These are phyloP conservation scores for Sparassis latifolia DNA, from an alignment of 1,284 basidiomycete genomes.

Conservation along the genomic window DNA sequence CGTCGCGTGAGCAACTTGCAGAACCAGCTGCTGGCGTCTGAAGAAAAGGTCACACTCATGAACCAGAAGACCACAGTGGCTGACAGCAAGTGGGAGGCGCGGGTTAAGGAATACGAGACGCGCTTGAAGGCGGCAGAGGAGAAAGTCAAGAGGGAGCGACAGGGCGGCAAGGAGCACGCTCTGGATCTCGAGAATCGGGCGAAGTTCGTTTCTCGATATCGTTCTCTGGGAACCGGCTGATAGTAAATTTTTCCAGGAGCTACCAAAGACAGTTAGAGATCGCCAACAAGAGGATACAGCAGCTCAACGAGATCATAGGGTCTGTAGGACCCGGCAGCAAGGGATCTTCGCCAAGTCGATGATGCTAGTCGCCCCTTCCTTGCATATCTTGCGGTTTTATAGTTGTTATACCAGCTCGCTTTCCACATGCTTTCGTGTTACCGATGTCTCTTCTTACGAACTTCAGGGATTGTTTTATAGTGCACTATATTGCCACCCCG, in stretches of 20 bases:
- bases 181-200: conserved; percentile 63
- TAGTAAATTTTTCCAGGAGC: conserved; percentile 35
- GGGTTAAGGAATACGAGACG: conserved; percentile 87
- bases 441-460: neutral
- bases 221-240: conserved; percentile 3
- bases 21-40: conserved; percentile 76
- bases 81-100: conserved; percentile 87
- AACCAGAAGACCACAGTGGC: conserved; percentile 65
- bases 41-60: conserved; percentile 74
- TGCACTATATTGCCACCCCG: neutral
- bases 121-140: conserved; percentile 85
- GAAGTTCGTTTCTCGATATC: conserved; percentile 42
- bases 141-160: conserved; percentile 90
- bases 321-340: conserved; percentile 30
- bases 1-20: conserved; percentile 74
- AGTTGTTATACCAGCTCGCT: neutral
- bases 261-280: conserved; percentile 65
- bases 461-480: neutral
- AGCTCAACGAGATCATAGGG: conserved; percentile 63
- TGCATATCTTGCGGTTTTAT: neutral
- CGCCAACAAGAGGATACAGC: conserved; percentile 60
- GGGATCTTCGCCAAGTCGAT: conserved; percentile 1
- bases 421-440: neutral
- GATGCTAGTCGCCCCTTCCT: neutral
- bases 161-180: conserved; percentile 87